These are phyloP conservation scores for Kodamaea kaohsiungensis DNA, from an alignment of 805 yeast species.

Conservation along the genomic window DNA sequence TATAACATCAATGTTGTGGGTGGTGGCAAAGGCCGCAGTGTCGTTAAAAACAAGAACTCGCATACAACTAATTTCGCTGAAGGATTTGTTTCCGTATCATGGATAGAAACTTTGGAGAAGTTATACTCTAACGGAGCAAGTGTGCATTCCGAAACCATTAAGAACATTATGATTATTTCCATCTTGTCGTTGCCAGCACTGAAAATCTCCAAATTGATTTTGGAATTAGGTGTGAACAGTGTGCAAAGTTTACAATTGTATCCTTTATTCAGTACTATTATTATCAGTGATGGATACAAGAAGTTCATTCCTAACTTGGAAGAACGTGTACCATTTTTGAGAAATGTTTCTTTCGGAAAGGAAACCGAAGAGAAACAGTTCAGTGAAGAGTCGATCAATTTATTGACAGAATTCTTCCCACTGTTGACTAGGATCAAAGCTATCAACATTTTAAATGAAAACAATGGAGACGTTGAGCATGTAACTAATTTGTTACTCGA, in stretches of 20 bases:
- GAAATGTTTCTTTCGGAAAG: constrained; percentile 15
- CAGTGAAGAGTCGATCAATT: constrained; percentile 38
- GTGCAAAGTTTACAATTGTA: constrained; percentile 43
- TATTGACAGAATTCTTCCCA: constrained; percentile 66
- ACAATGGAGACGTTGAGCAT: constrained; percentile 54
- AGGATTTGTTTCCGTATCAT: constrained; percentile 50
- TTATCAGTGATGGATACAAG: constrained; percentile 49
- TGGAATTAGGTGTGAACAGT: constrained; percentile 47
- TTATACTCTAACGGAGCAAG: constrained; percentile 60
- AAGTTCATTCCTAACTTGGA: constrained; percentile 52
- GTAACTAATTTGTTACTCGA: constrained; percentile 65
- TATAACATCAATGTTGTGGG: constrained; percentile 18
- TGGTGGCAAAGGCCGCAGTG: constrained; percentile 16
- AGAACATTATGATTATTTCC: constrained; percentile 53
- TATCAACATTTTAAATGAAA: constrained; percentile 46
- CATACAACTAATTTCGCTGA: constrained; percentile 47
- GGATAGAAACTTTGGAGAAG: constrained; percentile 62
- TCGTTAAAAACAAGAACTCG: constrained; percentile 25
- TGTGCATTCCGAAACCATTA: constrained; percentile 45
- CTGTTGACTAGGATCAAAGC: constrained; percentile 50
- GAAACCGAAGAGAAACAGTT: constrained; percentile 11
- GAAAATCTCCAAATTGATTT: constrained; percentile 42
- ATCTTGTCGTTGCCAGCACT: constrained; percentile 48
- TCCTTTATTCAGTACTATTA: constrained; percentile 58
- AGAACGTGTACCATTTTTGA: constrained; percentile 51